phyloP scores from a whole-genome alignment of 306 rosid species.

The Trifolium pratense region DNA sequence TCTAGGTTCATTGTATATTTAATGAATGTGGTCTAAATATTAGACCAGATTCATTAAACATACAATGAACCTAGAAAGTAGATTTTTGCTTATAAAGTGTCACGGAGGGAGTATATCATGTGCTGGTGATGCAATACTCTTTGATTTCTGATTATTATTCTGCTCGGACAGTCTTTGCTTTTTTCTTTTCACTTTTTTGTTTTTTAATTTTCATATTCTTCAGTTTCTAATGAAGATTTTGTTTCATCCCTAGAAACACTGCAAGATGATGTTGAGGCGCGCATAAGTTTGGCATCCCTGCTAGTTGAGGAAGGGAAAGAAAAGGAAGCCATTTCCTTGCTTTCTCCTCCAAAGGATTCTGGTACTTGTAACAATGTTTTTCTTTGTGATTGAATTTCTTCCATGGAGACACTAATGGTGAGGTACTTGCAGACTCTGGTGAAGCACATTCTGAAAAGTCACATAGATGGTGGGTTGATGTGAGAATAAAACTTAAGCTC shows the following conservation, averaged over 20 bases:
- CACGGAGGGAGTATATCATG: constrained; percentile 10
- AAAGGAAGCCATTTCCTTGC: constrained; percentile 79
- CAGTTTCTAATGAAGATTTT: constrained; percentile 39
- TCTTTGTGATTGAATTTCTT: constrained; percentile 35
- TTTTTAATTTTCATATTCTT: constrained; percentile 24
- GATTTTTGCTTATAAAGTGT: too few relatives aligned
- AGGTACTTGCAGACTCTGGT: constrained; percentile 54
- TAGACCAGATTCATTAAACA: too few relatives aligned
- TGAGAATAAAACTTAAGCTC: constrained; percentile 51
- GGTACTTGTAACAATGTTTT: constrained; percentile 50
- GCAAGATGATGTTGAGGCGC: constrained; percentile 68
- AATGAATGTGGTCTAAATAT: too few relatives aligned
- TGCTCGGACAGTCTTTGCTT: constrained; percentile 12
- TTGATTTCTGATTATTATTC: constrained; percentile 37
- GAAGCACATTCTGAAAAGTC: constrained; percentile 57
- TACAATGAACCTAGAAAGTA: too few relatives aligned
- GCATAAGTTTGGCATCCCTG: constrained; percentile 81
- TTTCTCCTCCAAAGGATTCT: constrained; percentile 65
- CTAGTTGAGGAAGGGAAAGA: constrained; percentile 79
- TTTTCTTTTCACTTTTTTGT: background rate
- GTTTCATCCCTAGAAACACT: constrained; percentile 68
- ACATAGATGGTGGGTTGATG: constrained; percentile 81
- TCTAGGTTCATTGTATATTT: too few relatives aligned
- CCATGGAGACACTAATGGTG: constrained; percentile 15
- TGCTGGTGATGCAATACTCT: constrained; percentile 14